Evolutionary conservation across 148 eudicot genomes (phyloP).

Genomic region (Amaranthus hypochondriacus): DNA sequence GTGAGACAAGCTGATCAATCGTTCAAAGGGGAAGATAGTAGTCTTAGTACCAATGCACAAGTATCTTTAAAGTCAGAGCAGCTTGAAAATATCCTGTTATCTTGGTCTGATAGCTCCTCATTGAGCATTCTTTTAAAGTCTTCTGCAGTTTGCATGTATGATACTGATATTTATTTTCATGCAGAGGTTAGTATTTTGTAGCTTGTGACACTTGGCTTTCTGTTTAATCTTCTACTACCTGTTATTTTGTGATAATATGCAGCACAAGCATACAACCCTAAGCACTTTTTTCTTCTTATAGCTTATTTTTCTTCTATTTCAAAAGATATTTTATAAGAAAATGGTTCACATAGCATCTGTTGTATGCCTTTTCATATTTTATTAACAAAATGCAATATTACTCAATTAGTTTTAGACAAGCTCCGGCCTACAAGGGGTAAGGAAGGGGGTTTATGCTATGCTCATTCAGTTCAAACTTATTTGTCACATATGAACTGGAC

Average conservation of each 20-base stretch:
- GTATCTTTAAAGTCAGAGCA: conserved; percentile 32
- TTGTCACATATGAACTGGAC: too few relatives aligned
- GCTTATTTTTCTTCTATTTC: background rate
- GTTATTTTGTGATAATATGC: background rate
- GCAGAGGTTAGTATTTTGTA: conserved; percentile 26
- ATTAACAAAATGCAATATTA: background rate
- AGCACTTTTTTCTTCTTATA: background rate
- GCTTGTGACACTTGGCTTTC: conserved; percentile 1
- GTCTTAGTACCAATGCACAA: conserved; percentile 23
- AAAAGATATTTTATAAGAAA: background rate
- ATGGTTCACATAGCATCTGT: background rate
- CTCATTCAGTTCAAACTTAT: too few relatives aligned
- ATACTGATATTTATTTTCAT: conserved; percentile 34
- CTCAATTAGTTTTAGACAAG: background rate
- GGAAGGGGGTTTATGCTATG: too few relatives aligned
- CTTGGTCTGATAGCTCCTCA: conserved; percentile 49
- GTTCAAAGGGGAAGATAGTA: conserved; percentile 29
- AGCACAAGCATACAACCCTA: background rate
- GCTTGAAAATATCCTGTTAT: conserved; percentile 47
- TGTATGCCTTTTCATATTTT: background rate
- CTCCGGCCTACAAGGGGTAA: too few relatives aligned
- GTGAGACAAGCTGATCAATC: conserved; percentile 33
- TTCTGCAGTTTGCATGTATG: conserved; percentile 51
- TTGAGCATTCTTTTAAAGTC: conserved; percentile 53
- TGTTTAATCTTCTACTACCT: background rate